Evolutionary conservation across 371 early-diverging fungal species (phyloP).

Genomic region (Saksenaea oblongispora): DNA sequence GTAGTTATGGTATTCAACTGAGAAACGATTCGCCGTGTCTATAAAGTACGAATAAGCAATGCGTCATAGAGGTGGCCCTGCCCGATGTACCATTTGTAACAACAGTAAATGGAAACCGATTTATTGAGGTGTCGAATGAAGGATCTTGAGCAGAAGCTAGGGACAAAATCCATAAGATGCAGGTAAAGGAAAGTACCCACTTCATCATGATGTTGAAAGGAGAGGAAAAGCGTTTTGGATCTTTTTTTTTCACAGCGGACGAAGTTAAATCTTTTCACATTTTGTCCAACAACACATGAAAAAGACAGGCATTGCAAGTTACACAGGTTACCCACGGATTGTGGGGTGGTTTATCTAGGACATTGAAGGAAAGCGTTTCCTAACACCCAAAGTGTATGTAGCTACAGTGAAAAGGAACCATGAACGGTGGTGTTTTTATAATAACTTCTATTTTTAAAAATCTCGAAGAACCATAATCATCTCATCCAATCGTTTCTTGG

Average conservation of each 20-base stretch:
- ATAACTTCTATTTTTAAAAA: conserved; percentile 35
- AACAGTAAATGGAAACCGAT: neutral
- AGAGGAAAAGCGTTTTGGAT: neutral
- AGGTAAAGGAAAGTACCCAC: neutral
- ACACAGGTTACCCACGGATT: neutral
- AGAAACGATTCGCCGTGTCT: conserved; percentile 16
- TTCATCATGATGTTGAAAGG: neutral
- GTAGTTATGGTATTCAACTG: conserved; percentile 25
- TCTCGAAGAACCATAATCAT: conserved; percentile 74
- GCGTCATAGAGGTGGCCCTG: neutral
- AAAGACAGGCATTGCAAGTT: neutral
- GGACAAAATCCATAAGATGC: neutral
- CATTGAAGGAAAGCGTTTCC: too few relatives aligned
- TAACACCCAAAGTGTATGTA: too few relatives aligned
- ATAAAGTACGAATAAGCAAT: neutral
- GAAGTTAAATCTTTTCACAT: neutral
- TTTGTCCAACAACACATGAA: conserved; percentile 1
- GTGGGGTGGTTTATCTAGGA: too few relatives aligned
- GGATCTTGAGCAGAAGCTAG: neutral
- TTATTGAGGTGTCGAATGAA: neutral
- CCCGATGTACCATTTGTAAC: neutral
- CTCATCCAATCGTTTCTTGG: conserved; percentile 64
- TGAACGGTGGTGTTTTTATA: too few relatives aligned
- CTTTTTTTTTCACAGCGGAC: neutral
- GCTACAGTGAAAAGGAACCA: too few relatives aligned